phyloP scores from a whole-genome alignment of 1,139 yeast species.

The Eremothecium coryli region DNA sequence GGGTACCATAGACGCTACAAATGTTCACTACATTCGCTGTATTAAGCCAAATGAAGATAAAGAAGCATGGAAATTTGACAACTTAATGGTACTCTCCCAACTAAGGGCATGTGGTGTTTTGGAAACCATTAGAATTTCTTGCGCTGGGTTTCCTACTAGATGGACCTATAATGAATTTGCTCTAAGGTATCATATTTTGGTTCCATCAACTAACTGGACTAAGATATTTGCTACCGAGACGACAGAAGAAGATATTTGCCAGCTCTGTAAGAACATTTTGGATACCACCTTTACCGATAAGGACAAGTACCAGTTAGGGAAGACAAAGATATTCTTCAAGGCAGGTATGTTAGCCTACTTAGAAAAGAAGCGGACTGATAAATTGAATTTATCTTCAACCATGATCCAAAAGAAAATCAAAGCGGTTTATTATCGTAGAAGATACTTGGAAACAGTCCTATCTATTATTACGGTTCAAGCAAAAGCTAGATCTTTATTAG shows the following conservation, averaged over 20 bases:
- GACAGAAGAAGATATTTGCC: conserved; percentile 50
- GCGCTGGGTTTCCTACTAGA: conserved; percentile 96
- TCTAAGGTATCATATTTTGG: conserved; percentile 74
- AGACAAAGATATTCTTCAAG: conserved; percentile 87
- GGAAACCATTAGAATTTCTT: conserved; percentile 91
- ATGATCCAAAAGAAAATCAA: conserved; percentile 81
- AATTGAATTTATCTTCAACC: conserved; percentile 67
- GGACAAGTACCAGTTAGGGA: conserved; percentile 73
- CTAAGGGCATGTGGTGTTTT: conserved; percentile 97
- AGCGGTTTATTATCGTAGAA: conserved; percentile 53
- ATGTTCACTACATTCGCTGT: conserved; percentile 94
- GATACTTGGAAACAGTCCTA: conserved; percentile 45
- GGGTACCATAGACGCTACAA: conserved; percentile 87
- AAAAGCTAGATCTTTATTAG: conserved; percentile 51
- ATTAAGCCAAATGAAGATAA: conserved; percentile 93
- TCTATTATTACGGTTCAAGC: conserved; percentile 56
- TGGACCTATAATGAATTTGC: conserved; percentile 95
- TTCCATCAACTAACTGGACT: conserved; percentile 63
- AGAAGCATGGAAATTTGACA: conserved; percentile 93
- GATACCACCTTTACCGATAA: conserved; percentile 51
- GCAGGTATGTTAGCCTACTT: conserved; percentile 93
- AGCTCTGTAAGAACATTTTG: conserved; percentile 61
- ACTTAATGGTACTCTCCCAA: conserved; percentile 90
- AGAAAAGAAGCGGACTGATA: conserved; percentile 76
- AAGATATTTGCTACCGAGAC: conserved; percentile 47